Evolutionary conservation across 768 basidiomycete genomes (phyloP).

Genomic region (Porphyrellus cyaneotinctus): DNA sequence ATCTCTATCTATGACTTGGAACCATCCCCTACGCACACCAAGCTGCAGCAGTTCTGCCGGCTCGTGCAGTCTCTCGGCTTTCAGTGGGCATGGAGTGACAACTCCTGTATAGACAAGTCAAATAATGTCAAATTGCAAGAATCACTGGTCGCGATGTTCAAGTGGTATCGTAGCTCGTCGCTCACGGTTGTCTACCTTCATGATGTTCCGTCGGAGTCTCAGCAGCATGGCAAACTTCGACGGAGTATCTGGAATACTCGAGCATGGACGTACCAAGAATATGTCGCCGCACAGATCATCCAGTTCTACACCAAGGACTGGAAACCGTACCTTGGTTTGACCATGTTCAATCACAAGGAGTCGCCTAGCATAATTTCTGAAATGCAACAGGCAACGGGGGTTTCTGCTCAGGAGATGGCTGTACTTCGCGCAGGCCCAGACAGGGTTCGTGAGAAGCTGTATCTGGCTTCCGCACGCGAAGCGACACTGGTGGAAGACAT

Average conservation of each 20-base stretch:
- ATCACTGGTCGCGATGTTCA: slow-evolving; percentile 13
- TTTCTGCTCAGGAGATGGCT: neutral
- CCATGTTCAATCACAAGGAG: neutral
- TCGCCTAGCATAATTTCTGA: neutral
- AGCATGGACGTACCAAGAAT: too few species aligned
- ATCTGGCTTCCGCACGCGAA: neutral
- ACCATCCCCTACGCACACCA: neutral
- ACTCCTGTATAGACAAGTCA: neutral
- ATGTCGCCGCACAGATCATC: too few species aligned
- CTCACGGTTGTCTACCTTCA: neutral
- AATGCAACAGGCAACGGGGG: neutral
- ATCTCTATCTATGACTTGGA: too few species aligned
- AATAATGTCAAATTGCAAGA: neutral
- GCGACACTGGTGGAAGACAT: neutral
- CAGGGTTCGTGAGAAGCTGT: neutral
- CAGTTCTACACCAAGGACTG: too few species aligned
- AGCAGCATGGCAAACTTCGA: neutral
- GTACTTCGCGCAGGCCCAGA: neutral
- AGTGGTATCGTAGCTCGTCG: slow-evolving; percentile 9
- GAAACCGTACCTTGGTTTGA: neutral
- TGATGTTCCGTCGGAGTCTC: too few species aligned
- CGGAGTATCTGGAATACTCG: neutral
- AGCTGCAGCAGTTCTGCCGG: neutral
- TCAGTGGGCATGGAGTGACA: neutral
- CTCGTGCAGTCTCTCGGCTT: neutral